phyloP scores from a whole-genome alignment of 176 grass and related monocot species.

The Oryza meridionalis region DNA sequence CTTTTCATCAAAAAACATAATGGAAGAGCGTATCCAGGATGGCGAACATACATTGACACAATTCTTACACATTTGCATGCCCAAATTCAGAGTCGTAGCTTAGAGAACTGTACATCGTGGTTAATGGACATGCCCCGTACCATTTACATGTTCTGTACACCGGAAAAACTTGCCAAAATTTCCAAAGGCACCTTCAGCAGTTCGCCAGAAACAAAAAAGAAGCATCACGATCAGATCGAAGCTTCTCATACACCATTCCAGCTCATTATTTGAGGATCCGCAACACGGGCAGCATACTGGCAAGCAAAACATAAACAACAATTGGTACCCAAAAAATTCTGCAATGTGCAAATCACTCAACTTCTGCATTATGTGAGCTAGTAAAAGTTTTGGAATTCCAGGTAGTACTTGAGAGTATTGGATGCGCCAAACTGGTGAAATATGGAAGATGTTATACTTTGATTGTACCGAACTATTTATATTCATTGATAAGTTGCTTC shows the following conservation, averaged over 20 bases:
- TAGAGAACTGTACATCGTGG: not conserved
- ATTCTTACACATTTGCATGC: not conserved
- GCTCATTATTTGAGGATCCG: conserved; percentile 40
- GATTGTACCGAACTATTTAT: not conserved
- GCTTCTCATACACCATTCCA: conserved; percentile 20
- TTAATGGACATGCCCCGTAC: not conserved
- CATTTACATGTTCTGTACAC: conserved; percentile 25
- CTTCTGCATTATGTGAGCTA: not conserved
- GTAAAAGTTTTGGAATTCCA: not conserved
- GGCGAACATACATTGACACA: not conserved
- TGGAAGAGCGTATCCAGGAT: not conserved
- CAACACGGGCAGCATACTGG: conserved; percentile 27
- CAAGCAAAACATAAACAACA: conserved; percentile 18
- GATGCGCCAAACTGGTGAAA: not conserved
- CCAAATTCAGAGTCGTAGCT: not conserved
- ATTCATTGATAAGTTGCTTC: not conserved
- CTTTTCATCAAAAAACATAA: not conserved
- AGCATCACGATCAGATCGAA: conserved; percentile 19
- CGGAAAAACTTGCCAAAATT: not conserved
- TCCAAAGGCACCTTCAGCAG: not conserved
- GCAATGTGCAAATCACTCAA: not conserved
- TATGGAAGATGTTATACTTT: not conserved
- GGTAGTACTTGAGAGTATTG: not conserved
- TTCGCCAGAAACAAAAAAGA: not conserved
- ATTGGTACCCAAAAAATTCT: not conserved